These are phyloP conservation scores for Phytophthora palmivora DNA, from an alignment of 352 stramenopile species.

Conservation along the genomic window DNA sequence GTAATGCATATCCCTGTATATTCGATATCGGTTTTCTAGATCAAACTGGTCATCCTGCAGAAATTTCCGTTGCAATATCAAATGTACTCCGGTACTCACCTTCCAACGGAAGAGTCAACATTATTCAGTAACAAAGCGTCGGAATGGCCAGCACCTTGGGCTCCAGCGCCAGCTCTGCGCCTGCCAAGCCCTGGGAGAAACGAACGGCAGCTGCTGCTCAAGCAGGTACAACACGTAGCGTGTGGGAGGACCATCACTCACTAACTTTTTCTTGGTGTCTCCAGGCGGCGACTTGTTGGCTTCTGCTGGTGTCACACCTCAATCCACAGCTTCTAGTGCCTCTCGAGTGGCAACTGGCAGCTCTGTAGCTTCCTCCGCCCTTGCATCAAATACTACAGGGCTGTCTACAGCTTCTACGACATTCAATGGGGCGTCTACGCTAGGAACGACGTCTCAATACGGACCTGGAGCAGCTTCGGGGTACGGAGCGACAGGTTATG, in stretches of 20 bases:
- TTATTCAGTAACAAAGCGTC: background rate
- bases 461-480: conserved; percentile 16
- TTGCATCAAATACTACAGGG: conserved; percentile 7
- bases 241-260: conserved; percentile 9
- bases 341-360: conserved; percentile 14
- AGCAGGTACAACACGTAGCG: conserved; percentile 22
- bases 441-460: conserved; percentile 24
- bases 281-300: conserved; percentile 20
- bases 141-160: conserved; percentile 41
- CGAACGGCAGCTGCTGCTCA: conserved; percentile 25
- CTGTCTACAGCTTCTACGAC: conserved; percentile 12
- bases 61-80: conserved; percentile 4
- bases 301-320: conserved; percentile 26
- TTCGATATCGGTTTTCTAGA: background rate
- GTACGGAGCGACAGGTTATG: conserved; percentile 37
- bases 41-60: too few relatives aligned
- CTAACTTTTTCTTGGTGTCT: background rate
- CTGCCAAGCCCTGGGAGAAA: conserved; percentile 67
- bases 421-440: conserved; percentile 13
- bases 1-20: background rate
- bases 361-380: conserved; percentile 4
- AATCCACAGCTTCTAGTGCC: conserved; percentile 21
- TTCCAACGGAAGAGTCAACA: conserved; percentile 14
- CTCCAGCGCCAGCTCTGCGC: conserved; percentile 22
- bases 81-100: background rate